Evolutionary conservation across 306 rosid genomes (phyloP), one percentile per base, ranked within the genome.

Genomic region (Fragaria vesca): DNA sequence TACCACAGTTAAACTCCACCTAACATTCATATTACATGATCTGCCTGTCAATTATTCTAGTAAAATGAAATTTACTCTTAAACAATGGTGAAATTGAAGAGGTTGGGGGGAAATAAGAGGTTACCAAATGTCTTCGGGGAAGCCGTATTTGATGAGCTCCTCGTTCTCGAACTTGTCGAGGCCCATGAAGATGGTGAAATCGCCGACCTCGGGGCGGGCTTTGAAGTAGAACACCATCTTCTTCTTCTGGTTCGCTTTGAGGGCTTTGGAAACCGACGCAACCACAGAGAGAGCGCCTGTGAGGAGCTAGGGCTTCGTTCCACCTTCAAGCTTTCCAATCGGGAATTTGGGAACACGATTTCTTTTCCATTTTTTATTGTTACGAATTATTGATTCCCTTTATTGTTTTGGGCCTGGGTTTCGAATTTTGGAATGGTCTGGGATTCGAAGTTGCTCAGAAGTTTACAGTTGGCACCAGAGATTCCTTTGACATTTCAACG

Each of bases 151-250:
- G 93, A 96, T 96, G 85, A 96, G 99, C 83, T 96, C 99, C 88
- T 96, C 99, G 71, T 96, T 96, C 93, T 96, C 99, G 87, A 28
- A 76, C 85, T 96, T 96, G 88, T 96, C 99, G 69, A 93, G 99
- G 1, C 99, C 99, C 99, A 96, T 96, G 93, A 96, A 93, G 82
- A 96, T 93, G 83, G 94, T 88, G 90, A 68, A 96, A 82, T 96
- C 99, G 50, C 99, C 99, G 9, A 80, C 90, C 83, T 96, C 99
- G 0, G 98, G 90, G 69, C 99, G 98, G 10, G 99, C 96, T 83
- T 96, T 93, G 93, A 96, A 96, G 94, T 93, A 93, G 91, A 90
- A 91, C 45, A 96, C 99, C 99, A 96, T 96, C 71, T 85, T 55
- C 69, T 58, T 36, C 62, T 71, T 18, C 55, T 71, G 77, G 28